Conservation (phyloP, 805 yeast genomes). For the Blastobotrys parvus region DNA sequence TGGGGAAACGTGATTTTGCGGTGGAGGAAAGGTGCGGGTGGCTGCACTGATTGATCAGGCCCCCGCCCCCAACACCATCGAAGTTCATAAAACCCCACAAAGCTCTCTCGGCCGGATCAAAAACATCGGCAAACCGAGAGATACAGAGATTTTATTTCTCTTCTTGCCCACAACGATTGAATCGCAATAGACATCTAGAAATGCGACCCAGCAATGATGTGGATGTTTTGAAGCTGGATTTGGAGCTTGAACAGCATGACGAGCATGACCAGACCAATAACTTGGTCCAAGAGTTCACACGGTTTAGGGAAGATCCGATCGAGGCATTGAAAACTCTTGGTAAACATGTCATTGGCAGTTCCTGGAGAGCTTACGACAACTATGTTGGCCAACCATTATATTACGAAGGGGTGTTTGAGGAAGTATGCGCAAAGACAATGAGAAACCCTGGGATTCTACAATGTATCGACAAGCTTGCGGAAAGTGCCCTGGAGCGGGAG, state of each 20-base stretch:
- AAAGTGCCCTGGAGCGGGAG: constrained; percentile 24
- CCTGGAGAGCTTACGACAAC: constrained; percentile 32
- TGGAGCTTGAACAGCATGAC: constrained; percentile 1
- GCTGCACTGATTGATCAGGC: no score
- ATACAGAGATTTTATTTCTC: no score
- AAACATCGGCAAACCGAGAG: no score
- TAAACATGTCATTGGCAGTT: constrained; percentile 26
- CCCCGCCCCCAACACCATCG: no score
- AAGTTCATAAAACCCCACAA: no score
- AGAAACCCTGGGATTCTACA: constrained; percentile 23
- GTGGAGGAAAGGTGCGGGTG: no score
- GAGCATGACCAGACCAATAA: constrained; percentile 14
- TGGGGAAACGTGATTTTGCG: no score
- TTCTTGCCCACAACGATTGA: no score
- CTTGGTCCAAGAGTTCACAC: constrained; percentile 24
- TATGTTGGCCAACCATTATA: constrained; percentile 30
- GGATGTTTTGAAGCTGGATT: no score
- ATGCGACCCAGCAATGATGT: no score
- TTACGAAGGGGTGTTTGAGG: constrained; percentile 26
- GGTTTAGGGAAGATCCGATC: constrained; percentile 31
- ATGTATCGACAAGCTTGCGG: constrained; percentile 27
- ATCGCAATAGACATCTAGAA: no score
- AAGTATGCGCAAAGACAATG: constrained; percentile 23
- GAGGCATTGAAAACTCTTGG: constrained; percentile 25
- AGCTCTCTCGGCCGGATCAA: no score